Conservation (phyloP, 2,329 filamentous ascomycete genomes). For the Paramyrothecium roridum region DNA sequence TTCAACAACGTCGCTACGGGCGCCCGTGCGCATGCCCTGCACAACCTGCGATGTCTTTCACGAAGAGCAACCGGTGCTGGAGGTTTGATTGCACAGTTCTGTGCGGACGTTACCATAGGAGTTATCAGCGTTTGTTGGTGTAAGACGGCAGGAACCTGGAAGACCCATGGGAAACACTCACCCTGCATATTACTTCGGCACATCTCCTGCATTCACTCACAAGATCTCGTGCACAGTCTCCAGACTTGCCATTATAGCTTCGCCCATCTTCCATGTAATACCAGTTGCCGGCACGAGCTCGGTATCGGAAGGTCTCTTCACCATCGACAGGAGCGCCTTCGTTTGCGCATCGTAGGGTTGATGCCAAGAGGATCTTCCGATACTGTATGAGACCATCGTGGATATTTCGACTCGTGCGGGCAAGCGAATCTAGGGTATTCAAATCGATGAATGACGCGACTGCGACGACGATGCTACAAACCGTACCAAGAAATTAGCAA, state of each 20-base stretch:
- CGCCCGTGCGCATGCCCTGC: conserved; percentile 68
- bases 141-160: neutral
- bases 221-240: conserved; percentile 81
- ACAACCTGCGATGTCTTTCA: conserved; percentile 78
- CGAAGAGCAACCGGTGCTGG: conserved; percentile 65
- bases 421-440: conserved; percentile 80
- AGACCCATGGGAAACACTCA: conserved; percentile 38
- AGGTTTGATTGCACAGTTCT: conserved; percentile 90
- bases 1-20: conserved; percentile 58
- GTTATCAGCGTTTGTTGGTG: conserved; percentile 1
- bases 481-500: conserved; percentile 7
- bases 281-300: conserved; percentile 55
- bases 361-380: conserved; percentile 66
- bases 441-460: conserved; percentile 79
- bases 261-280: conserved; percentile 57
- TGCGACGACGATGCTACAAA: conserved; percentile 68
- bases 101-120: conserved; percentile 10
- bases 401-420: conserved; percentile 77
- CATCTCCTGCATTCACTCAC: conserved; percentile 81
- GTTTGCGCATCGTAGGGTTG: conserved; percentile 77
- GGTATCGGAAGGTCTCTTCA: conserved; percentile 55
- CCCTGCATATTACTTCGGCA: conserved; percentile 74
- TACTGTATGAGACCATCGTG: conserved; percentile 76
- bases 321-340: conserved; percentile 56
- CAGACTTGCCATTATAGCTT: conserved; percentile 62